These are phyloP conservation scores for Areca catechu DNA, from an alignment of 176 grass and related monocot species.

Conservation along the genomic window DNA sequence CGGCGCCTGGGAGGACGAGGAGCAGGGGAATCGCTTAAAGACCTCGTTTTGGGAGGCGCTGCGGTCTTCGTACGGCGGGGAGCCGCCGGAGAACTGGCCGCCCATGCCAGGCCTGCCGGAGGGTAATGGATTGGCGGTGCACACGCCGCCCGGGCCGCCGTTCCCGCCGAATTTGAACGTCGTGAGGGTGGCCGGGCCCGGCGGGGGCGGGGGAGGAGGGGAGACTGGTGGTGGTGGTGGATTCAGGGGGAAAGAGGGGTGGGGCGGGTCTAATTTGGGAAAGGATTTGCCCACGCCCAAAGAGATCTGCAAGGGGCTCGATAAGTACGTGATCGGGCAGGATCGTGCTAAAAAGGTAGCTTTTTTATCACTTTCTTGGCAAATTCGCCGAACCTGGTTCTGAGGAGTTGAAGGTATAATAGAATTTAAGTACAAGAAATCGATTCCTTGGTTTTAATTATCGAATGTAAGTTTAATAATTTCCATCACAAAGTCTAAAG, in stretches of 20 bases:
- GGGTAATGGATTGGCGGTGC: conserved; percentile 55
- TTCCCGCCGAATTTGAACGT: conserved; percentile 85
- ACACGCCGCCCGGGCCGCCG: conserved; percentile 72
- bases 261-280: conserved; percentile 83
- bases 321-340: conserved; percentile 97
- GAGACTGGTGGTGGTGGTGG: conserved; percentile 28
- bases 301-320: conserved; percentile 84
- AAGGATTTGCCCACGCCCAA: conserved; percentile 94
- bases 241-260: conserved; percentile 61
- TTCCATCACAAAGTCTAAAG: too few relatives aligned
- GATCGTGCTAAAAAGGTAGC: conserved; percentile 87
- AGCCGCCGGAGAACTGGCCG: conserved; percentile 37
- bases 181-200: conserved; percentile 55
- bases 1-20: background rate
- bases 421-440: too few relatives aligned
- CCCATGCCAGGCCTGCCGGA: conserved; percentile 13
- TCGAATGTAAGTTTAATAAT: background rate
- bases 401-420: background rate
- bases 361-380: background rate
- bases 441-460: background rate
- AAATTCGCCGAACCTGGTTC: background rate
- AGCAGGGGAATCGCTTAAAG: conserved; percentile 18
- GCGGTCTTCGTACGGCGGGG: conserved; percentile 38
- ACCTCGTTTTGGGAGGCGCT: conserved; percentile 44
- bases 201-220: conserved; percentile 45